These are phyloP conservation scores for Leccinellum luteum DNA, from an alignment of 768 basidiomycete genomes.

Conservation along the genomic window DNA sequence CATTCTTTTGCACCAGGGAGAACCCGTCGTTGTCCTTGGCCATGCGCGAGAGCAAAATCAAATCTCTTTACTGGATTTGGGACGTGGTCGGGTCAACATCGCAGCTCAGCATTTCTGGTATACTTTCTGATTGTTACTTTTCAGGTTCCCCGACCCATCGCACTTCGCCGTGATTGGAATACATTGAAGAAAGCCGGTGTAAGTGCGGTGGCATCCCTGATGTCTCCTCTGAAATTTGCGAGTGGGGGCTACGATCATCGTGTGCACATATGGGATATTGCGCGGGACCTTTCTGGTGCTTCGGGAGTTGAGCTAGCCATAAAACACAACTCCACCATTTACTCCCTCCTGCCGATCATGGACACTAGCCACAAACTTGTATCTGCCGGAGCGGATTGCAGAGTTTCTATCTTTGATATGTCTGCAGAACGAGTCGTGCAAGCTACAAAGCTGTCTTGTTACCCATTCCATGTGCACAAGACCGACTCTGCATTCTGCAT, in stretches of 20 bases:
- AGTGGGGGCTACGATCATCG: constrained; percentile 50
- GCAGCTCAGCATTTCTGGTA: neutral
- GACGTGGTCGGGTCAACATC: constrained; percentile 24
- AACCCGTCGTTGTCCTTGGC: constrained; percentile 33
- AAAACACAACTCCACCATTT: constrained; percentile 42
- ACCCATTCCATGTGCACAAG: constrained; percentile 42
- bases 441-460: constrained; percentile 42
- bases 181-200: constrained; percentile 39
- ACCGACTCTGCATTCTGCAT: constrained; percentile 38
- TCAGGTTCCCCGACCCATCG: constrained; percentile 9
- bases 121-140: constrained; percentile 3
- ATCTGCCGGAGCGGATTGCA: constrained; percentile 49
- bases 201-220: constrained; percentile 42
- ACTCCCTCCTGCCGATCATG: constrained; percentile 41
- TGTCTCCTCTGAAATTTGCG: constrained; percentile 42
- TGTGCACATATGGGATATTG: constrained; percentile 47
- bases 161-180: constrained; percentile 31
- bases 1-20: constrained; percentile 27
- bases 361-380: constrained; percentile 48
- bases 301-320: constrained; percentile 34
- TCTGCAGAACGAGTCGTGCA: constrained; percentile 42
- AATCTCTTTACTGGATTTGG: constrained; percentile 24
- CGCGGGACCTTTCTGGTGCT: constrained; percentile 32
- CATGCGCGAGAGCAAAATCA: constrained; percentile 39
- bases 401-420: constrained; percentile 44